Conservation (phyloP, 192 early-diverging fungal genomes). For the Coemansia sp. region DNA sequence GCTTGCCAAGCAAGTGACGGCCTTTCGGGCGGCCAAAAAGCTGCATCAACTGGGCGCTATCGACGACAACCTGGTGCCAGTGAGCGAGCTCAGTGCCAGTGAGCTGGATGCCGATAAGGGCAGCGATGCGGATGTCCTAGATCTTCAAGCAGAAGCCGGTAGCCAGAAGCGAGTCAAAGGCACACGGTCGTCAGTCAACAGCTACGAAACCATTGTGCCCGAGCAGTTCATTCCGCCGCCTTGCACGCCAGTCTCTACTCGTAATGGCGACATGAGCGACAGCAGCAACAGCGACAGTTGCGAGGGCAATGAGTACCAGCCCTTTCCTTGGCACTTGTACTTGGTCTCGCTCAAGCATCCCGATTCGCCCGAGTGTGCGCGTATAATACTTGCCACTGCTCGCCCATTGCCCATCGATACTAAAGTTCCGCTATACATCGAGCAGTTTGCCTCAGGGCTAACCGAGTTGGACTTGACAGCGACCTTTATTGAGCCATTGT, state of each 20-base stretch:
- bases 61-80: constrained; percentile 73
- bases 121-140: neutral
- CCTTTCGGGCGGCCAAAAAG: constrained; percentile 70
- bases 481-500: constrained; percentile 15
- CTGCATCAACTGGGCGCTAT: constrained; percentile 70
- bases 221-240: constrained; percentile 15
- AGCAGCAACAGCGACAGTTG: constrained; percentile 10
- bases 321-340: constrained; percentile 38
- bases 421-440: constrained; percentile 33
- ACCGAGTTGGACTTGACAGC: constrained; percentile 8
- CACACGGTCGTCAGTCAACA: constrained; percentile 19
- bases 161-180: constrained; percentile 27
- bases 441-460: constrained; percentile 20
- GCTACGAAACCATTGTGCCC: constrained; percentile 24
- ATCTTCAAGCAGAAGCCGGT: neutral
- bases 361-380: neutral
- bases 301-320: constrained; percentile 7
- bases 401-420: constrained; percentile 24
- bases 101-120: neutral
- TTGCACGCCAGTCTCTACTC: neutral
- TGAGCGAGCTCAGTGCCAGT: constrained; percentile 18
- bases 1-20: constrained; percentile 69
- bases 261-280: neutral
- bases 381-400: constrained; percentile 23
- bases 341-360: constrained; percentile 27